These are phyloP conservation scores for Penicillium longicatenatum DNA, from an alignment of 495 filamentous ascomycete species.

Conservation along the genomic window DNA sequence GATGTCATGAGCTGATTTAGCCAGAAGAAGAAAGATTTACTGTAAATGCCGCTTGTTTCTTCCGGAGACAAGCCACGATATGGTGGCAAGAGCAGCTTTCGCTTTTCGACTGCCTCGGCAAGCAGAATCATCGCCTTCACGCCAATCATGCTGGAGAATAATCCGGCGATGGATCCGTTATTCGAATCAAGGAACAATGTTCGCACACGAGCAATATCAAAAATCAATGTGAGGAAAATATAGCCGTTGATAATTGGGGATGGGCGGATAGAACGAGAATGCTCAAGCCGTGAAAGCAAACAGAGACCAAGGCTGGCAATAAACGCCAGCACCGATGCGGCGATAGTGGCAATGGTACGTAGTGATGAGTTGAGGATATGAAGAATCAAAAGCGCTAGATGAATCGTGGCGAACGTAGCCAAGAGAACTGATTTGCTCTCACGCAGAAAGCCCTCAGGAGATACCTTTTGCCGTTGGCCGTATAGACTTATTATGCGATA, in stretches of 20 bases:
- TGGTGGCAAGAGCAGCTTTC: neutral
- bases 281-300: conserved; percentile 5
- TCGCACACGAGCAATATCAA: conserved; percentile 1
- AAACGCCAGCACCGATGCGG: conserved; percentile 6
- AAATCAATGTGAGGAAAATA: conserved; percentile 4
- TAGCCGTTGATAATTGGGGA: conserved; percentile 7
- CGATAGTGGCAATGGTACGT: neutral
- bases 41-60: conserved; percentile 8
- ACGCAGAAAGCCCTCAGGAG: neutral
- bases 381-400: conserved; percentile 1
- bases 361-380: neutral
- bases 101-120: conserved; percentile 8
- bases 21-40: conserved; percentile 8
- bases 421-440: conserved; percentile 4
- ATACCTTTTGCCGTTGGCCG: neutral
- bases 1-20: conserved; percentile 11
- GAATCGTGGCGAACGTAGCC: neutral
- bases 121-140: conserved; percentile 4
- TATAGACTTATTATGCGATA: neutral
- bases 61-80: conserved; percentile 3
- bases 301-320: conserved; percentile 2
- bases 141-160: conserved; percentile 4
- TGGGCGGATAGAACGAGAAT: conserved; percentile 5
- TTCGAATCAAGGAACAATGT: neutral
- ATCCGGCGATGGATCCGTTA: neutral